A percentile compares a stretch with the other conserved stretches of the same genome.
Conservation (phyloP, 2,329 filamentous ascomycete species). For the Xylariaceae sp. region DNA sequence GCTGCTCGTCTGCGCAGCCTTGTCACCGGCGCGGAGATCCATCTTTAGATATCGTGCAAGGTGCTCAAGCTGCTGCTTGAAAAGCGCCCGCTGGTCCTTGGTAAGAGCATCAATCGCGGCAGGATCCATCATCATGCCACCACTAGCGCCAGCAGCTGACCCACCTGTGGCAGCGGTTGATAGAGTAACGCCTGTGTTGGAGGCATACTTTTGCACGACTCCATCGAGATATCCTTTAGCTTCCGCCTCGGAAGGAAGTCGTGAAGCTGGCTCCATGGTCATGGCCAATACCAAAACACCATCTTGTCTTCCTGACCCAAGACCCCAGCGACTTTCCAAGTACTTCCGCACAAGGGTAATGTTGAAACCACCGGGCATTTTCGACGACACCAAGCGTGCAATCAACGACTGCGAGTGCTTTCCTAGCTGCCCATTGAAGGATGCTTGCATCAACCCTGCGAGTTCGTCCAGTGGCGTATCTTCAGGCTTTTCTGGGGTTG, state of each 20-base stretch:
- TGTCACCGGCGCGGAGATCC: constrained; percentile 93
- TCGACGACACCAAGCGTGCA: constrained; percentile 91
- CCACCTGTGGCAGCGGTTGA: constrained; percentile 71
- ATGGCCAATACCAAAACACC: constrained; percentile 81
- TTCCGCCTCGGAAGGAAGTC: constrained; percentile 82
- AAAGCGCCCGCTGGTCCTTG: constrained; percentile 90
- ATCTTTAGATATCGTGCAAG: constrained; percentile 95
- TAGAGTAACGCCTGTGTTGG: constrained; percentile 74
- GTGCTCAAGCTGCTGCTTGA: constrained; percentile 97
- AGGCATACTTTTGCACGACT: constrained; percentile 82
- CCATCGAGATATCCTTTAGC: constrained; percentile 90
- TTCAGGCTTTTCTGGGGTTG: constrained; percentile 96
- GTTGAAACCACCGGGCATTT: constrained; percentile 99
- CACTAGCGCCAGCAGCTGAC: constrained; percentile 60
- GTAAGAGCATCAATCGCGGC: constrained; percentile 94
- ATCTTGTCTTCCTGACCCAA: constrained; percentile 82
- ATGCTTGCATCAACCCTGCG: constrained; percentile 90
- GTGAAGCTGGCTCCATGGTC: constrained; percentile 85
- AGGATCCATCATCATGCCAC: constrained; percentile 99
- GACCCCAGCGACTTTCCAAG: constrained; percentile 86
- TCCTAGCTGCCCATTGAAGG: constrained; percentile 97
- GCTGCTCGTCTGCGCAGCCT: constrained; percentile 78
- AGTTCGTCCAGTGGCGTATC: constrained; percentile 95
- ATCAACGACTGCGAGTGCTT: constrained; percentile 93
- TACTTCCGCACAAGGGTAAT: constrained; percentile 95